Evolutionary conservation across 2,329 filamentous ascomycete genomes (phyloP).

Genomic region (Scopulariopsis brevicaulis): DNA sequence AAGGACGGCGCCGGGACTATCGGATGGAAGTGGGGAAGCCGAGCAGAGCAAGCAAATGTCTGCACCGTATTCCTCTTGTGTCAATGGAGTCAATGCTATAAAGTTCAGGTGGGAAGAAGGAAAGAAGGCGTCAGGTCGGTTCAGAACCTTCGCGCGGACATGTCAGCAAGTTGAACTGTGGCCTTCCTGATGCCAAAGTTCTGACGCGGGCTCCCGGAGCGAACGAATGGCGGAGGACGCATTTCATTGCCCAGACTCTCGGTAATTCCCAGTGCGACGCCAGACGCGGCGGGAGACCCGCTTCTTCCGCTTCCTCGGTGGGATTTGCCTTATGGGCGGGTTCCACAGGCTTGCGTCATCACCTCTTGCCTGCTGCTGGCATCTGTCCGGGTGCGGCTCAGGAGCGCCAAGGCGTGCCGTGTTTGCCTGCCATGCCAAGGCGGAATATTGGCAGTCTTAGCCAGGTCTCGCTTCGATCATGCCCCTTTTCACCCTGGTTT

Average conservation of each 20-base stretch:
- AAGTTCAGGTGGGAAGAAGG: no score
- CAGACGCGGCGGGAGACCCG: background rate
- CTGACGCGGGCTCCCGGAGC: background rate
- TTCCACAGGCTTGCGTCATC: background rate
- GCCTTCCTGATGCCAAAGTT: background rate
- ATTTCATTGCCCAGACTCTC: background rate
- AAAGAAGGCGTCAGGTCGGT: no score
- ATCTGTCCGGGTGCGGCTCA: background rate
- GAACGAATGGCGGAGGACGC: background rate
- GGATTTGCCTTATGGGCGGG: background rate
- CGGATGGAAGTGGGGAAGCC: background rate
- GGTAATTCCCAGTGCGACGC: background rate
- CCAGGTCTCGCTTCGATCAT: no score
- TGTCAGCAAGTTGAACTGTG: no score
- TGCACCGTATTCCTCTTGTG: background rate
- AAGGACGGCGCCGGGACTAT: background rate
- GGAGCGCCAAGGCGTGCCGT: no score
- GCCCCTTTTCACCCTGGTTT: no score
- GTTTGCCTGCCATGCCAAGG: no score
- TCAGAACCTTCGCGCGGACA: no score
- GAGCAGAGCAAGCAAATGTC: conserved; percentile 1
- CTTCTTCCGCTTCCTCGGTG: background rate
- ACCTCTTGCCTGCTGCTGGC: background rate
- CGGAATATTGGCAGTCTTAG: no score
- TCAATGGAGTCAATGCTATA: no score